Percentiles rank a stretch among this genome's conserved stretches.
These are phyloP conservation scores for Phytophthora sojae DNA, from an alignment of 352 stramenopile species.

Conservation along the genomic window DNA sequence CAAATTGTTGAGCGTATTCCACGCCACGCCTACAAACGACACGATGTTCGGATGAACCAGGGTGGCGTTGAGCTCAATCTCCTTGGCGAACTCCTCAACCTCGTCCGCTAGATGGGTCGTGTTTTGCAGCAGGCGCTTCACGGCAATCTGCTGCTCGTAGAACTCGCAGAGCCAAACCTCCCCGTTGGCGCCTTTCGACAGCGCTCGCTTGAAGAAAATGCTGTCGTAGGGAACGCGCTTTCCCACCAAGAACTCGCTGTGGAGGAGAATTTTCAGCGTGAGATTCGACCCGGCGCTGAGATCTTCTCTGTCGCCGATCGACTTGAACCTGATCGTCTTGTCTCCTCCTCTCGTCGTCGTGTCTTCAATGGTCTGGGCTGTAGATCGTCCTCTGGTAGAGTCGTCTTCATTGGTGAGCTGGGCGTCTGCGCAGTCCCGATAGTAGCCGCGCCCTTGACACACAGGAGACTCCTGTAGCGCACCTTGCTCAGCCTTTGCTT, in stretches of 20 bases:
- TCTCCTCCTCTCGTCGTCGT: slow-evolving; percentile 19
- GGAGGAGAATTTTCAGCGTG: slow-evolving; percentile 28
- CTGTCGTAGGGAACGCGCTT: slow-evolving; percentile 39
- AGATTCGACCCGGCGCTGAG: slow-evolving; percentile 12
- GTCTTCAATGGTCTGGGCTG: slow-evolving; percentile 8
- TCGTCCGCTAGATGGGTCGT: slow-evolving; percentile 38
- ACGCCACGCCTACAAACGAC: slow-evolving; percentile 46
- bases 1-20: slow-evolving; percentile 59
- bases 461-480: slow-evolving; percentile 21
- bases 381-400: neutral
- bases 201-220: slow-evolving; percentile 31
- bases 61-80: slow-evolving; percentile 46
- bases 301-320: slow-evolving; percentile 4
- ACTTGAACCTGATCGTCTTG: slow-evolving; percentile 23
- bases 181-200: slow-evolving; percentile 56
- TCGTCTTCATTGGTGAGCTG: neutral
- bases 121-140: slow-evolving; percentile 50
- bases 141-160: slow-evolving; percentile 38
- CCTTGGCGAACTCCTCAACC: slow-evolving; percentile 42
- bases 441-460: neutral
- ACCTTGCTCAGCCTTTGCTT: slow-evolving; percentile 5
- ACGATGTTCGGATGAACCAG: slow-evolving; percentile 48
- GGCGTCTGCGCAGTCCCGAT: slow-evolving; percentile 3
- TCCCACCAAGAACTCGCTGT: slow-evolving; percentile 13
- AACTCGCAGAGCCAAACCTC: slow-evolving; percentile 59